Percentiles rank a stretch among this genome's conserved stretches.
These are phyloP conservation scores for Colletotrichum sp. DNA, from an alignment of 2,329 filamentous ascomycete species.

Conservation along the genomic window DNA sequence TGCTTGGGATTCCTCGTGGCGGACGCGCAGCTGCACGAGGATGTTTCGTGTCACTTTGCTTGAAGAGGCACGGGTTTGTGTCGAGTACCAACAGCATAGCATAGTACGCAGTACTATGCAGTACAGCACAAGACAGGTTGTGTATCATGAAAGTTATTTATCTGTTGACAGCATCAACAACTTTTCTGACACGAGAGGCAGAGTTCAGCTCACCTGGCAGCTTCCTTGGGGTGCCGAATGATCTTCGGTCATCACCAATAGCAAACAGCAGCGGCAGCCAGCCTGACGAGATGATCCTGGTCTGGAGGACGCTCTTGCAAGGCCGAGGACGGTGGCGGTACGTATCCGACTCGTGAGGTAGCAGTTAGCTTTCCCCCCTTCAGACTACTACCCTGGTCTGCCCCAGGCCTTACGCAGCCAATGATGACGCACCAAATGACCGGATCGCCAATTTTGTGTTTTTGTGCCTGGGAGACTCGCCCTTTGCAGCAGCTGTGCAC, in stretches of 20 bases:
- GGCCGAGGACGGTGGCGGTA: background rate
- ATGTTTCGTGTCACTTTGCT: conserved; percentile 1
- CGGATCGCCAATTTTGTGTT: background rate
- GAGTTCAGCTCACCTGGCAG: background rate
- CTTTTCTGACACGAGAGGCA: background rate
- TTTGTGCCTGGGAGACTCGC: conserved; percentile 5
- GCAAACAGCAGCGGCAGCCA: background rate
- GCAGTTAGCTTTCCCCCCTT: background rate
- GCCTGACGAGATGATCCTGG: background rate
- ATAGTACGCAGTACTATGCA: background rate
- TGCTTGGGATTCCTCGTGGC: background rate
- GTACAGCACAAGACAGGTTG: background rate
- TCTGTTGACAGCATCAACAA: background rate
- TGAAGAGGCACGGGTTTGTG: background rate
- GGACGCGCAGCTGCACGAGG: background rate
- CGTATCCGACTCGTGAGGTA: background rate
- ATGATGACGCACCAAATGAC: conserved; percentile 1
- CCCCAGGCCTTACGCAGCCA: background rate
- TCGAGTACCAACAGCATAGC: background rate
- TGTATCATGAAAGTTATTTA: background rate
- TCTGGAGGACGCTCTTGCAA: background rate
- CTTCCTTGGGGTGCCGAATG: background rate
- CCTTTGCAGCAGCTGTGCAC: background rate
- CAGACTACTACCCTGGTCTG: background rate
- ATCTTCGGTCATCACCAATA: background rate